A percentile compares a stretch with the other conserved stretches of the same genome.
phyloP scores from a whole-genome alignment of 345 rosid species.

The Geranium brycei region DNA sequence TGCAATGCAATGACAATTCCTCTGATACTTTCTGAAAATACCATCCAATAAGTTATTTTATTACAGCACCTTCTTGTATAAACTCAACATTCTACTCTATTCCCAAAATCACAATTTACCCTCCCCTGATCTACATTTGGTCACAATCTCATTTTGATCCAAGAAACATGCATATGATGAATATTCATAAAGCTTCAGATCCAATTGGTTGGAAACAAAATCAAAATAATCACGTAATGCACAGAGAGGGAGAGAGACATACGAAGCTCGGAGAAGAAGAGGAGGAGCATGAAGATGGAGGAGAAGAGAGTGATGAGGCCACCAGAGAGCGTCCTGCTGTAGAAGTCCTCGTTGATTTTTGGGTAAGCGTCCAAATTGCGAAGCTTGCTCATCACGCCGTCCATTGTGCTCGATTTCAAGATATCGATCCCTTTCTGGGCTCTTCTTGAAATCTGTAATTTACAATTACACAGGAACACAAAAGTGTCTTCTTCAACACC shows the following conservation, averaged over 20 bases:
- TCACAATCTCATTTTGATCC: too few relatives aligned
- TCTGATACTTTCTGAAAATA: too few relatives aligned
- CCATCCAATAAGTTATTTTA: too few relatives aligned
- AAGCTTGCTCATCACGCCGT: constrained; percentile 53
- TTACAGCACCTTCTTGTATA: too few relatives aligned
- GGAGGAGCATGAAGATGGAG: constrained; percentile 81
- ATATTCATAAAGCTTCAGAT: background rate
- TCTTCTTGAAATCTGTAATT: too few relatives aligned
- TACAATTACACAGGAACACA: too few relatives aligned
- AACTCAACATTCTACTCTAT: too few relatives aligned
- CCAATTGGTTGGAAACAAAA: background rate
- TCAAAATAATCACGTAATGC: background rate
- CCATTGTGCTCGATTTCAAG: constrained; percentile 24
- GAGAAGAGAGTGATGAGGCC: constrained; percentile 82
- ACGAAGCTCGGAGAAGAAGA: constrained; percentile 95
- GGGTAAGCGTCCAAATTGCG: constrained; percentile 92
- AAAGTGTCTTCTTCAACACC: too few relatives aligned
- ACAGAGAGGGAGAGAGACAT: background rate
- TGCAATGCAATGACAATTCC: background rate
- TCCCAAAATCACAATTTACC: too few relatives aligned
- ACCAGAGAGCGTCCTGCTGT: constrained; percentile 88
- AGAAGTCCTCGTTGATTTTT: constrained; percentile 90
- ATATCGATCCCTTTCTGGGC: too few relatives aligned
- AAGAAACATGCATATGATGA: too few relatives aligned
- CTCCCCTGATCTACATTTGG: too few relatives aligned